Evolutionary conservation across 345 rosid species (phyloP), one percentile per base, ranked within the genome.

Genomic region (Trapa incisa): DNA sequence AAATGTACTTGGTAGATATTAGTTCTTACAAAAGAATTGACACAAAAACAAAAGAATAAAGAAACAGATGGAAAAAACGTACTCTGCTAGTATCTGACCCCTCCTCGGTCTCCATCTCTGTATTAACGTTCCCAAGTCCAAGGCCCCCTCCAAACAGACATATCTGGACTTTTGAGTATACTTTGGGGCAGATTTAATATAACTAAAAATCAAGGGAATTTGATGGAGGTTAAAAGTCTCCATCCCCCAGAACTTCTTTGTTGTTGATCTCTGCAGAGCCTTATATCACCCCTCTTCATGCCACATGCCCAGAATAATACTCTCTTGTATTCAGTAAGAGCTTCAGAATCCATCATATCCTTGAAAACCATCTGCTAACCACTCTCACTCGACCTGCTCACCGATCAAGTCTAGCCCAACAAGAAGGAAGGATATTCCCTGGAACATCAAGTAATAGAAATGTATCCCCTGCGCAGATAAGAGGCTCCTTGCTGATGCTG

Each of bases 321-420:
- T 32, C 35, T 22, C 35, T 57, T 7, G 43, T 57, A 57, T 58
- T 58, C 38, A 50, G 22, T n/a, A 50, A 50, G 29, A 22, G 56
- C 3, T 2, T 17, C 56, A 58, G 7, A 58, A 22, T 22, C 29
- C 29, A 22, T 22, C 29, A 22, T 22, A 22, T 22, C 29, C 29
- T 22, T 22, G 29, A 22, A 22, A 3, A 8, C 67, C 29, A 65
- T 22, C 15, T 7, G 8, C 37, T 65, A 43, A 43, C 67, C 50
- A 45, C 7, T 35, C 73, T 89, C 73, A 90, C 77, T 84, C 79
- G 48, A 90, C 88, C 76, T 90, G 98, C 82, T 93, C 98, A 12
- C 98, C 98, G 9, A 93, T 93, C 68, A 93, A 82, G 79, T 93
- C 97, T 68, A 93, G 83, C 71, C 98, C 98, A 45, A 90, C 98